Conservation (phyloP, 352 stramenopile genomes). For the Phytopythium oedochilum region DNA sequence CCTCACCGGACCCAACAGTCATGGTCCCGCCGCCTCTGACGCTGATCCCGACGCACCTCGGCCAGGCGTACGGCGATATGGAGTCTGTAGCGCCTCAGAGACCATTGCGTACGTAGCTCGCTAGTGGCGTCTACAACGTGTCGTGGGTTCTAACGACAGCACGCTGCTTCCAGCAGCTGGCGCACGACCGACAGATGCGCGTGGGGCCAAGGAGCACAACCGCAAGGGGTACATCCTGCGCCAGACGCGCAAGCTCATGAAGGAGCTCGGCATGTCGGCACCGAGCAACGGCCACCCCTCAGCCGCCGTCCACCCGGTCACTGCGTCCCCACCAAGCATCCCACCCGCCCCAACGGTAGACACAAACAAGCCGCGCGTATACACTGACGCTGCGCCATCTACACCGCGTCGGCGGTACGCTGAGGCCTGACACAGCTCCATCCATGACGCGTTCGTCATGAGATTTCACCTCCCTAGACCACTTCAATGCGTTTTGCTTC, state of each 20-base stretch:
- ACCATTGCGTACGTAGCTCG: not conserved
- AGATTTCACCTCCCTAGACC: too few species aligned
- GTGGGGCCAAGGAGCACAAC: conserved; percentile 61
- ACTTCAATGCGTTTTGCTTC: conserved; percentile 2
- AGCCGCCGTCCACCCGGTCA: not conserved
- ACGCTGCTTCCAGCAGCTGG: too few species aligned
- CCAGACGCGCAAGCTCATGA: conserved; percentile 43
- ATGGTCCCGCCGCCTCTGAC: not conserved
- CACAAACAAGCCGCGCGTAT: not conserved
- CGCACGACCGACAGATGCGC: not conserved
- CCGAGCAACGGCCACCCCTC: conserved; percentile 21
- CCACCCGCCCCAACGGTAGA: not conserved
- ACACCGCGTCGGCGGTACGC: not conserved
- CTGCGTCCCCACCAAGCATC: conserved; percentile 20
- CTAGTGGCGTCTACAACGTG: too few species aligned
- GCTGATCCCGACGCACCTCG: not conserved
- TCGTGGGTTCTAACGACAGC: too few species aligned
- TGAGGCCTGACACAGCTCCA: not conserved
- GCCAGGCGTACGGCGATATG: not conserved
- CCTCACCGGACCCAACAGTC: not conserved
- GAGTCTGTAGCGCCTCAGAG: not conserved
- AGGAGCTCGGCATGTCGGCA: conserved; percentile 12
- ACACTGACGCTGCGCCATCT: not conserved
- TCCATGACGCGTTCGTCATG: not conserved
- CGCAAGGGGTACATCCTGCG: conserved; percentile 65